Conservation (phyloP, 2,329 filamentous ascomycete genomes). For the Seiridium unicorne region DNA sequence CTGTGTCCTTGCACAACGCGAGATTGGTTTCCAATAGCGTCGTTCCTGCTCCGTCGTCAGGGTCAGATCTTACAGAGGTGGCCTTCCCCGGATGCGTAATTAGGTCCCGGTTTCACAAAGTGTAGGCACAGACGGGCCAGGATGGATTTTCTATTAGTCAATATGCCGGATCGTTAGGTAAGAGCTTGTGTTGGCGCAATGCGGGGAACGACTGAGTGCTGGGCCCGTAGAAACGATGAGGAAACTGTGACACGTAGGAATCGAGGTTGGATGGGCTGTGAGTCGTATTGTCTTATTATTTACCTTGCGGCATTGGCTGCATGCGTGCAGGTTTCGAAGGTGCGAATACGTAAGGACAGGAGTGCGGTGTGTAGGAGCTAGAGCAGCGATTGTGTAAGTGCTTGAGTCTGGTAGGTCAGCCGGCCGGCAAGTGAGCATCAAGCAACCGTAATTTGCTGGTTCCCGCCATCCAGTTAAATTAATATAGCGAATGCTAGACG, state of each 20-base stretch:
- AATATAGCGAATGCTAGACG: slow-evolving; percentile 4
- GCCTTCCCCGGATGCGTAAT: slow-evolving; percentile 1
- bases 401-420: not conserved
- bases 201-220: slow-evolving; percentile 36
- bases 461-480: slow-evolving; percentile 4
- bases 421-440: not conserved
- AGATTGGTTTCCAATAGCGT: slow-evolving; percentile 24
- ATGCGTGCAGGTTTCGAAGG: not conserved
- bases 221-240: slow-evolving; percentile 8
- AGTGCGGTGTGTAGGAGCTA: not conserved
- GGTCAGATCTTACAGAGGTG: not conserved
- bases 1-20: slow-evolving; percentile 15
- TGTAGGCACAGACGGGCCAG: not conserved
- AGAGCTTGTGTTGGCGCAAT: slow-evolving; percentile 36
- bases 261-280: not conserved
- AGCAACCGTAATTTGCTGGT: not conserved
- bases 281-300: slow-evolving; percentile 1
- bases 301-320: not conserved
- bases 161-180: slow-evolving; percentile 42
- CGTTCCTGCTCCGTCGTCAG: not conserved
- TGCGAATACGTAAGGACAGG: slow-evolving; percentile 3
- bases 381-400: not conserved
- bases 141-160: slow-evolving; percentile 46
- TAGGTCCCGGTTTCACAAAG: slow-evolving; percentile 2
- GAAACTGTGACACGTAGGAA: slow-evolving; percentile 7